Conservation (phyloP, 176 grass and related monocot species). For the Lolium multiflorum region DNA sequence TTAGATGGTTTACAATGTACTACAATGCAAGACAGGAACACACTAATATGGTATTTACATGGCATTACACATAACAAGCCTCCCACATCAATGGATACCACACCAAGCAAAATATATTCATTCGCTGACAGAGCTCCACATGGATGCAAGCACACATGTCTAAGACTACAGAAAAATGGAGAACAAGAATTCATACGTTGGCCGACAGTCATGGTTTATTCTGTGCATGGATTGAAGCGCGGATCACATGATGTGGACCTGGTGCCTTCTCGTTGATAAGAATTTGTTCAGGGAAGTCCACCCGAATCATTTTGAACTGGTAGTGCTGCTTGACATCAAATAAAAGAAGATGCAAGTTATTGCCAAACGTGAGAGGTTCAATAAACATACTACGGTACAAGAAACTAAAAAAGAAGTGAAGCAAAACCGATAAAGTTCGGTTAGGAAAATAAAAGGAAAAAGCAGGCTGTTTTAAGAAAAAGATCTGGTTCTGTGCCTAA, state of each 20-base stretch:
- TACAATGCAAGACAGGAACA: background rate
- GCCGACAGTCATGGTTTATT: constrained; percentile 42
- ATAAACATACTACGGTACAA: no score
- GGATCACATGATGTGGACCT: constrained; percentile 47
- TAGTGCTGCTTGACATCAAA: constrained; percentile 59
- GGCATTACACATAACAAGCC: background rate
- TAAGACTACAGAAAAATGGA: background rate
- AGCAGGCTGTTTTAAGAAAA: background rate
- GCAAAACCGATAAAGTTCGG: background rate
- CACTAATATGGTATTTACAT: background rate
- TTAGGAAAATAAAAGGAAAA: background rate
- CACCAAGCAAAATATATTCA: background rate
- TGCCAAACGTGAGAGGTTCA: background rate
- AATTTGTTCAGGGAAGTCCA: constrained; percentile 75
- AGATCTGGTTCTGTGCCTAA: background rate
- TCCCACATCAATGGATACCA: background rate
- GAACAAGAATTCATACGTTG: background rate
- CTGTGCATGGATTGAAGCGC: constrained; percentile 54
- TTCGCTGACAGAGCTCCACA: background rate
- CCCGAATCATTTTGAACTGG: constrained; percentile 57
- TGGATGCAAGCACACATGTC: constrained; percentile 2
- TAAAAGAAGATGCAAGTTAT: background rate
- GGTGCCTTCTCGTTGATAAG: constrained; percentile 69
- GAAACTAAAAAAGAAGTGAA: background rate
- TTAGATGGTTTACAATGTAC: background rate